Evolutionary conservation across 306 rosid genomes (phyloP).

Genomic region (Arachis stenosperma): DNA sequence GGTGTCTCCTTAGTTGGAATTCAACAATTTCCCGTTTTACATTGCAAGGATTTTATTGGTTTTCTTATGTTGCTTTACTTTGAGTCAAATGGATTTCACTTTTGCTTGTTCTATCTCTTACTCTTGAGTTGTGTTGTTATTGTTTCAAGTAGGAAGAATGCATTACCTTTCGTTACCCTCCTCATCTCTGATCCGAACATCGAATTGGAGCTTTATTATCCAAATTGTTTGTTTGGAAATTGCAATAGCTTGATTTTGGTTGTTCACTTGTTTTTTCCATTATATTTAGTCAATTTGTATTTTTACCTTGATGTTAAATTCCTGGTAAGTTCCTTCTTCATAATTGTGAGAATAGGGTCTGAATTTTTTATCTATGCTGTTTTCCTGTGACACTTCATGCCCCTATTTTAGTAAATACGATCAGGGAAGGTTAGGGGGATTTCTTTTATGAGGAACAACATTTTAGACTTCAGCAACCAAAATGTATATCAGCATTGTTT

Average conservation of each 20-base stretch:
- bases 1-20: constrained; percentile 11
- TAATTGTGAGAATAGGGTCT: background rate
- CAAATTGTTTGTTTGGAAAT: background rate
- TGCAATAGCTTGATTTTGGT: constrained; percentile 1
- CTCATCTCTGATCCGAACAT: background rate
- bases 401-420: background rate
- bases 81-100: constrained; percentile 22
- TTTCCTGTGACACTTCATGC: background rate
- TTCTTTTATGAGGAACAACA: constrained; percentile 24
- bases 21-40: background rate
- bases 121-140: background rate
- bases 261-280: background rate
- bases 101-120: constrained; percentile 19
- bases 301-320: background rate
- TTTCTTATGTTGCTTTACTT: constrained; percentile 27
- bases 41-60: constrained; percentile 5
- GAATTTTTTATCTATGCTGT: background rate
- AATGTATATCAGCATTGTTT: constrained; percentile 3
- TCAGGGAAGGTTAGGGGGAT: background rate
- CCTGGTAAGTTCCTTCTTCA: background rate
- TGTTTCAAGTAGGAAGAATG: background rate
- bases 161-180: background rate
- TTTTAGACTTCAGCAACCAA: background rate
- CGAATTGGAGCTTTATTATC: constrained; percentile 8
- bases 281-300: constrained; percentile 7